These are phyloP conservation scores for Trypanosoma grayi DNA, from an alignment of 208 protist genomes.

Conservation along the genomic window DNA sequence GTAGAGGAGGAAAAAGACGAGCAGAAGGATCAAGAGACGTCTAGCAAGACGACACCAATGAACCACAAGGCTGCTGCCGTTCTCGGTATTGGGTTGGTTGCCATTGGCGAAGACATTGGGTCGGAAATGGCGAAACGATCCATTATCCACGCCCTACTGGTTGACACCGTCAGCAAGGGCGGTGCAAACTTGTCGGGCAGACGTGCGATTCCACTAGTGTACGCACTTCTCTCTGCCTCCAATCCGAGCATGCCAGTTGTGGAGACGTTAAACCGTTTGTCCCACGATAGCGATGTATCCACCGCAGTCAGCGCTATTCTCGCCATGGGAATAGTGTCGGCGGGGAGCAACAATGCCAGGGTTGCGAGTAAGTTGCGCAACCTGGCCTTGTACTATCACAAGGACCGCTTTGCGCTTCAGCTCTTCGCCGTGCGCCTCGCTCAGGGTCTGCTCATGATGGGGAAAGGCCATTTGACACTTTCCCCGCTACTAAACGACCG, in stretches of 20 bases:
- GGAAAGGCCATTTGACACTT: slow-evolving; percentile 98
- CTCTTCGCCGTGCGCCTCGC: slow-evolving; percentile 85
- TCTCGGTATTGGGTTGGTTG: slow-evolving; percentile 97
- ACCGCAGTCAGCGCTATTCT: slow-evolving; percentile 96
- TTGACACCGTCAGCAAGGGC: slow-evolving; percentile 83
- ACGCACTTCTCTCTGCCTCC: slow-evolving; percentile 95
- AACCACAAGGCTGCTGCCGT: slow-evolving; percentile 94
- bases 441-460: slow-evolving; percentile 97
- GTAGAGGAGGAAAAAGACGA: slow-evolving; percentile 32
- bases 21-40: slow-evolving; percentile 28
- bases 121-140: slow-evolving; percentile 96
- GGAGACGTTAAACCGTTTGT: slow-evolving; percentile 97
- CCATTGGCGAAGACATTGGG: slow-evolving; percentile 98
- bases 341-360: slow-evolving; percentile 98
- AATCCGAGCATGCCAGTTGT: slow-evolving; percentile 97
- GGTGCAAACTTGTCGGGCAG: slow-evolving; percentile 78
- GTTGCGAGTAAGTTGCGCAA: slow-evolving; percentile 94
- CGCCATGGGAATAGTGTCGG: slow-evolving; percentile 94
- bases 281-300: slow-evolving; percentile 95
- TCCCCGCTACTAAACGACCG: slow-evolving; percentile 95
- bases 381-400: slow-evolving; percentile 97
- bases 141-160: slow-evolving; percentile 96
- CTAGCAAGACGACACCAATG: slow-evolving; percentile 40
- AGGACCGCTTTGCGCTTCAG: slow-evolving; percentile 82
- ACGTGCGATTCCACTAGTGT: slow-evolving; percentile 97